Conservation (phyloP, 805 yeast genomes). For the Henningerozyma blattae region DNA sequence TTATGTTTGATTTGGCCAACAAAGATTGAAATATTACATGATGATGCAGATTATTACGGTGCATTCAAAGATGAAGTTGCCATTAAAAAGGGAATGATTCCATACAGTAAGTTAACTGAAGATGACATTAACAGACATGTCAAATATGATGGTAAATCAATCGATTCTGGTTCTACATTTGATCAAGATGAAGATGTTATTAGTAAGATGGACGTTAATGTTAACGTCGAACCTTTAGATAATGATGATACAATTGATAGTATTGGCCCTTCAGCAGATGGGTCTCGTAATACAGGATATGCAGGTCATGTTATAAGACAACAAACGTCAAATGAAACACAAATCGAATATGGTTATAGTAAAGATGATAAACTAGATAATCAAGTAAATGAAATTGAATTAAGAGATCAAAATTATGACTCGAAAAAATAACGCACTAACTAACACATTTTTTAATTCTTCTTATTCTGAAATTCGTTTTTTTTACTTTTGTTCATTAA, state of each 20-base stretch:
- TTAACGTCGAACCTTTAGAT: neutral
- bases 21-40: conserved; percentile 24
- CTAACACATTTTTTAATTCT: too few species aligned
- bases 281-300: too few species aligned
- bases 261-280: too few species aligned
- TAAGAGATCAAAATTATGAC: too few species aligned
- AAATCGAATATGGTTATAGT: too few species aligned
- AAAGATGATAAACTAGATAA: too few species aligned
- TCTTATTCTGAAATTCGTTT: too few species aligned
- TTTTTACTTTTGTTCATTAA: too few species aligned
- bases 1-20: conserved; percentile 28
- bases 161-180: neutral
- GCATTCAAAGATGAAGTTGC: conserved; percentile 29
- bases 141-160: neutral
- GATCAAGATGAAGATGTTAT: neutral
- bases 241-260: neutral
- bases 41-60: conserved; percentile 29
- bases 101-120: conserved; percentile 20
- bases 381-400: too few species aligned
- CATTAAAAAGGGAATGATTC: conserved; percentile 21
- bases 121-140: conserved; percentile 10
- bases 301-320: too few species aligned
- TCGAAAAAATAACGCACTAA: too few species aligned
- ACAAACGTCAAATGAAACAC: too few species aligned
- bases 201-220: neutral